Conservation (phyloP, 495 filamentous ascomycete genomes). For the Aspergillus panamensis region DNA sequence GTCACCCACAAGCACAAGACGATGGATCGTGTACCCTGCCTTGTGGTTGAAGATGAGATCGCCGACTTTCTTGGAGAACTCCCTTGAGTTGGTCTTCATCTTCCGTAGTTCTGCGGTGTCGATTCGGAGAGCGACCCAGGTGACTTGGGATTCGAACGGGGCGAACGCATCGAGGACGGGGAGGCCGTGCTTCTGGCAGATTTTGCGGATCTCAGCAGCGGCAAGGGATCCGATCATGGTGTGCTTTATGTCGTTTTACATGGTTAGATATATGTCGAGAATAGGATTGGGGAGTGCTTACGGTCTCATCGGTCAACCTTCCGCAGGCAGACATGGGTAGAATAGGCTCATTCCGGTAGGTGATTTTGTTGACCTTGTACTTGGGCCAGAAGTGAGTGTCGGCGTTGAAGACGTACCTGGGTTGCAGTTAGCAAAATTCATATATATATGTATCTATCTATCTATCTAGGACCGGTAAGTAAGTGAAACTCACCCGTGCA, state of each 20-base stretch:
- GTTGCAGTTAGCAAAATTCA: not conserved
- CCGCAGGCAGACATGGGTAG: slow-evolving; percentile 32
- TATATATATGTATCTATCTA: too few relatives aligned
- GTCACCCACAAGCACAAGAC: slow-evolving; percentile 36
- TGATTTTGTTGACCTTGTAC: slow-evolving; percentile 38
- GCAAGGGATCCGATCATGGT: slow-evolving; percentile 39
- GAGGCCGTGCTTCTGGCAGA: slow-evolving; percentile 34
- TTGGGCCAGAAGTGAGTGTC: slow-evolving; percentile 26
- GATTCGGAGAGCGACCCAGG: slow-evolving; percentile 39
- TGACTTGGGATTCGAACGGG: slow-evolving; percentile 40
- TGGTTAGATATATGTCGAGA: not conserved
- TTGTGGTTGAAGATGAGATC: slow-evolving; percentile 38
- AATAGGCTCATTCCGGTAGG: slow-evolving; percentile 33
- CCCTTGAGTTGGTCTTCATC: slow-evolving; percentile 29
- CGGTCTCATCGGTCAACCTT: slow-evolving; percentile 31
- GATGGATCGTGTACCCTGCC: slow-evolving; percentile 38
- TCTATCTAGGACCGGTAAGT: too few relatives aligned
- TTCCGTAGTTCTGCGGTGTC: slow-evolving; percentile 31
- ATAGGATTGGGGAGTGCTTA: not conserved
- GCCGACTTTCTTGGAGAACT: slow-evolving; percentile 31
- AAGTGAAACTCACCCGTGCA: slow-evolving; percentile 29
- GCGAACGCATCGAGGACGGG: slow-evolving; percentile 37
- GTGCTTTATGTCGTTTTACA: slow-evolving; percentile 17
- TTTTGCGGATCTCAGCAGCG: slow-evolving; percentile 37
- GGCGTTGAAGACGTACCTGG: slow-evolving; percentile 29